Base-by-base conservation (phyloP, 2,329 filamentous ascomycete species). In the Colletotrichum costaricense region DNA sequence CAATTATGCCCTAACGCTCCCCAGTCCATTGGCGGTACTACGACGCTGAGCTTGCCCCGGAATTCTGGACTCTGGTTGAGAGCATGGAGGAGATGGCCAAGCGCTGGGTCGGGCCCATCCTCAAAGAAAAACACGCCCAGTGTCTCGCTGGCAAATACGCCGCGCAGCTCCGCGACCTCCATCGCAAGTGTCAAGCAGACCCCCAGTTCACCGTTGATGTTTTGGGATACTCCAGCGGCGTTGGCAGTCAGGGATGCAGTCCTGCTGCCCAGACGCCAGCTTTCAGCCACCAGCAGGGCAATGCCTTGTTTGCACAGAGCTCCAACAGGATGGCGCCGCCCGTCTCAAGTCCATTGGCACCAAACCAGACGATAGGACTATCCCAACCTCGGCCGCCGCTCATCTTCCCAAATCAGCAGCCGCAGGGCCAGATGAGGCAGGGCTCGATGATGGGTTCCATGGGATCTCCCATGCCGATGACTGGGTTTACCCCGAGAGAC, bases 1-100 rank as follows among this genome's bases (percentile, higher is more conserved):
- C 7, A 5, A n/a, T 14, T n/a, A 28, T 9, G 28, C 5, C 24
- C 35, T 74, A 24, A 74, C n/a, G 4, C 5, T 8, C 4, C 4
- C 0, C 11, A 77, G 80, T 81, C 0, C 82, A 82, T 67, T 76
- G 79, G 66, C 77, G 80, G 8, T 80, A 77, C 55, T 78, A 75
- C 77, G 66, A 75, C 46, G 42, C 74, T 62, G 63, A 74, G 0
- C 16, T 77, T 73, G 63, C 64, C 12, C 9, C 79, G 0, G 75
- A 80, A 7, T 82, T 83, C 33, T 80, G 77, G 77, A 68, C 77
- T 0, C 73, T 82, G 0, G 75, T 82, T 0, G 76, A 78, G 0
- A 76, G 76, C 12, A 76, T 82, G 2, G 78, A 82, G 2, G 78
- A 78, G 3, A 81, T 81, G 74, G 74, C 79, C 0, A 75, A 69